Evolutionary conservation across 495 filamentous ascomycete species (phyloP), one percentile per base, ranked within the genome.

Genomic region (Evansstolkia leycettana): DNA sequence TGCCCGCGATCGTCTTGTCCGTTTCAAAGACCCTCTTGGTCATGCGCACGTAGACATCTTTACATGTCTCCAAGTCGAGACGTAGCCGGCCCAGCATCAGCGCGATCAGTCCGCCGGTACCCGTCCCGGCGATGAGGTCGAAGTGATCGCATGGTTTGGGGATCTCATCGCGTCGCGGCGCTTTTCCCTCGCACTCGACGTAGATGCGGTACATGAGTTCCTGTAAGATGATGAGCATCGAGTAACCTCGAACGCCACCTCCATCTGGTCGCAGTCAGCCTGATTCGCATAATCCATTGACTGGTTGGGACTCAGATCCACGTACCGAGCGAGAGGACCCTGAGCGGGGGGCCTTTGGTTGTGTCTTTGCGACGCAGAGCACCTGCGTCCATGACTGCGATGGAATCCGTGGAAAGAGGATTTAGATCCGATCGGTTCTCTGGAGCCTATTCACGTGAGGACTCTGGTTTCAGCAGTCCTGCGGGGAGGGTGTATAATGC

Each of bases 71-170:
- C 17, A 96, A 61, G 47, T 96, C 87, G 46, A 98, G 71, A 30
- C 90, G 80, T 47, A 98, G 62, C 27, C 90, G 74, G 7, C 90
- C 90, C 15, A 98, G 70, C 92, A 98, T 96, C 42, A 98, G 71
- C 13, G 90, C 92, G 42, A 98, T 94, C 36, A 98, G 62, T 2
- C 90, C 90, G 45, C 90, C 90, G 1, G 90, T 98, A 36, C 89
- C 89, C 27, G 86, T 94, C 23, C 90, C 90, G 38, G 78, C 79
- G 42, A 98, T 98, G 37, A 98, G 68, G 60, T 98, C 90, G 62
- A 98, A 98, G 56, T 96, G 84, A 42, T 98, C 92, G 76, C 86
- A 94, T 41, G 90, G 90, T 47, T 94, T 94, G 17, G 92, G 90
- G 15, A 96, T 89, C 47, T 95, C 76, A 45, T 85, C 75, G 50